A percentile compares a stretch with the other conserved stretches of the same genome.
Conservation (phyloP, 768 basidiomycete species). For the Rhodotorula toruloides region DNA sequence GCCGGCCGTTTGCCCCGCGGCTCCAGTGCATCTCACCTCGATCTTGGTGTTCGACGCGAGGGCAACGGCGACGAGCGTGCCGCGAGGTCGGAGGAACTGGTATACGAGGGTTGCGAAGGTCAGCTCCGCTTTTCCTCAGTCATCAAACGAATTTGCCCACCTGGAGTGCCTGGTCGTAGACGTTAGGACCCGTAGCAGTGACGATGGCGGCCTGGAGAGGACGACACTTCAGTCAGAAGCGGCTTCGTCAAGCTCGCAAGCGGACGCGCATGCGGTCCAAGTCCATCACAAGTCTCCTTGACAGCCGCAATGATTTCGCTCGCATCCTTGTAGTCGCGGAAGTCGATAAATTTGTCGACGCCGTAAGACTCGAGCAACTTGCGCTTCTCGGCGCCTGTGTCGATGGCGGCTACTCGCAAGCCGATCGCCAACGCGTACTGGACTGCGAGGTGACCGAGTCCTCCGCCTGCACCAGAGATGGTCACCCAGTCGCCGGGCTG, state of each 20-base stretch:
- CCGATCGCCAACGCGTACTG: conserved; percentile 76
- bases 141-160: neutral
- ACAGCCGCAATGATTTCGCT: conserved; percentile 59
- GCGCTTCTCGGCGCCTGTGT: conserved; percentile 67
- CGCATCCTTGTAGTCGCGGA: conserved; percentile 61
- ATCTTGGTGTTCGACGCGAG: conserved; percentile 60
- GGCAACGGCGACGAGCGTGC: conserved; percentile 72
- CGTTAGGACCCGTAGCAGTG: conserved; percentile 45
- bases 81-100: conserved; percentile 63
- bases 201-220: conserved; percentile 44
- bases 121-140: neutral
- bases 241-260: neutral
- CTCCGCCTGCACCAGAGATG: conserved; percentile 49
- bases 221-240: neutral
- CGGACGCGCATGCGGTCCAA: conserved; percentile 59
- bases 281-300: conserved; percentile 52
- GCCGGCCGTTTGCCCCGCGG: no score
- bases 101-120: neutral
- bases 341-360: conserved; percentile 58
- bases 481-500: conserved; percentile 66
- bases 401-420: conserved; percentile 74
- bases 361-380: conserved; percentile 22
- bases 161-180: conserved; percentile 51
- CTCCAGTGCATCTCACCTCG: conserved; percentile 57
- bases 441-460: conserved; percentile 52